A percentile compares a stretch with the other conserved stretches of the same genome.
Conservation (phyloP, 2,329 filamentous ascomycete genomes). For the Sporothrix sp. region DNA sequence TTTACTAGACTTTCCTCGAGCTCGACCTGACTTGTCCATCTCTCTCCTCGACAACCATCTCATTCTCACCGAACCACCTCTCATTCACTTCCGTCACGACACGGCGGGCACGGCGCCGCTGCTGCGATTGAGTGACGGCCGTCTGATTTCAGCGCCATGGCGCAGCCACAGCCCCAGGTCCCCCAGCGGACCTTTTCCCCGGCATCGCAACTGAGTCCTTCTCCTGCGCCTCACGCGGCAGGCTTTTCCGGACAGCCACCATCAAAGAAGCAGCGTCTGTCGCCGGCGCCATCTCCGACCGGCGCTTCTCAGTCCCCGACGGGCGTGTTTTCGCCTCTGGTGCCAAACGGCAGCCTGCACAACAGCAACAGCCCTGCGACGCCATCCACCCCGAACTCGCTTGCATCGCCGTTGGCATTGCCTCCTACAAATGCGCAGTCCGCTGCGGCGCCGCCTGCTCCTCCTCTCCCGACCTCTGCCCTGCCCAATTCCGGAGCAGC, state of each 20-base stretch:
- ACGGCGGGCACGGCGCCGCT: too few relatives aligned
- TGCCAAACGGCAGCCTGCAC: not conserved
- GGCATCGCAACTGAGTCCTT: conserved; percentile 19
- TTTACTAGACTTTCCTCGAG: not conserved
- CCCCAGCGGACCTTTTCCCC: conserved; percentile 17
- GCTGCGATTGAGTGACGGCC: too few relatives aligned
- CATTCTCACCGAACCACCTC: not conserved
- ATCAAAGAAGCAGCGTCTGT: conserved; percentile 17
- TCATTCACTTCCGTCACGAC: not conserved
- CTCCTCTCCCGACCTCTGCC: conserved; percentile 54
- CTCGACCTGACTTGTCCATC: too few relatives aligned
- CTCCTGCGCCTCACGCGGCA: conserved; percentile 13
- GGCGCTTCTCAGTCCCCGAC: conserved; percentile 7
- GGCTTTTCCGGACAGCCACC: conserved; percentile 21
- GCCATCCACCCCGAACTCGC: conserved; percentile 17
- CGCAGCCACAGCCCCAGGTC: conserved; percentile 48
- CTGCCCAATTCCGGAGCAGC: conserved; percentile 18
- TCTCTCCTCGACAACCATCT: not conserved
- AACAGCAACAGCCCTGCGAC: conserved; percentile 14
- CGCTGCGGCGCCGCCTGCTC: not conserved
- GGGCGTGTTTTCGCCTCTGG: conserved; percentile 8
- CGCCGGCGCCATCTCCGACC: conserved; percentile 14
- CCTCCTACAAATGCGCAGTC: conserved; percentile 12
- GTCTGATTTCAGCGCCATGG: too few relatives aligned
- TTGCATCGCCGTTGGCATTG: conserved; percentile 15